Evolutionary conservation across 768 basidiomycete species (phyloP), one percentile per base, ranked within the genome.

Genomic region (Agrocybe chaxingu): DNA sequence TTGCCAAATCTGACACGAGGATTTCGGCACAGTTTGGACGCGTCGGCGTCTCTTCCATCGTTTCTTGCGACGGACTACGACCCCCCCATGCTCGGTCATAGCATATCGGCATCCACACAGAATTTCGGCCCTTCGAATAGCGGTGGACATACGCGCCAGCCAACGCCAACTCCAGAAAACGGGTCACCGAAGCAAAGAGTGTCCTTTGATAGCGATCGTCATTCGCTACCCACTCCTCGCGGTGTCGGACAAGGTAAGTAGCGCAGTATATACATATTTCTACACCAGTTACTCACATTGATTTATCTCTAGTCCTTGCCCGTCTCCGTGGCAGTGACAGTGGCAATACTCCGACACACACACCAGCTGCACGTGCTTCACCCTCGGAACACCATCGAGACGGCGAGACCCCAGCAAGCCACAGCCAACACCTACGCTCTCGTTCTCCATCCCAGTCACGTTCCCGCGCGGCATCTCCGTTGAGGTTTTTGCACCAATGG

Each of bases 401-500:
- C 9, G 35, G n/a, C n/a, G 51, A 48, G 11, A 59, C 57, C 45
- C 57, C 56, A 10, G 56, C 58, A 45, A 62, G 59, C 43, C 60
- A 62, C 13, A 39, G 48, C 8, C 66, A 65, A 11, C 59, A 64
- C 31, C 50, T 57, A 1, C 59, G 50, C 5, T 57, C 54, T 24
- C 60, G 47, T 10, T 57, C 57, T 10, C 71, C 78, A 0, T 74
- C 82, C 3, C 72, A 73, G 11, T 72, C 75, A 7, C 77, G 78
- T n/a, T 81, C 80, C 12, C 75, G 82, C 7, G 65, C 69, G 1
- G 63, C 71, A 0, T 87, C 85, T 1, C 86, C 87, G 0, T 66
- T 87, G 0, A 78, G 84, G 8, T 68, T 83, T 12, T 70, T 87
- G 11, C 76, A 77, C 5, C 72, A 76, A 10, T 80, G 77, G 72